Evolutionary conservation across 2,329 filamentous ascomycete species (phyloP).

Genomic region (Cercospora janseana): DNA sequence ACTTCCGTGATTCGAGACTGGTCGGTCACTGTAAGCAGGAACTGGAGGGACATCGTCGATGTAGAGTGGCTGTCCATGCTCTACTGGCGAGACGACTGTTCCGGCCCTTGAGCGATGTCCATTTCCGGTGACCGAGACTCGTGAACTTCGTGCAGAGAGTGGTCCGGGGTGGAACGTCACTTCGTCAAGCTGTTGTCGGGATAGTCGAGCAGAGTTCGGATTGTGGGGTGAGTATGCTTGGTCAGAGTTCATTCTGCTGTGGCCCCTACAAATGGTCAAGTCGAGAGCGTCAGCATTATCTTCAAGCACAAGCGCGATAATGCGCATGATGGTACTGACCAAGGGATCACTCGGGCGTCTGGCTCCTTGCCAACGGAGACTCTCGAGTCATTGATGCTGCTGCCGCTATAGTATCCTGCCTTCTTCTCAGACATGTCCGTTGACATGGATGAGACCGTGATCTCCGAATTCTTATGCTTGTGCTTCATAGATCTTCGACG

Average conservation of each 20-base stretch:
- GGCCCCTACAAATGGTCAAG: constrained; percentile 45
- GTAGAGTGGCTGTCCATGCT: constrained; percentile 18
- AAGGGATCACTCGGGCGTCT: constrained; percentile 61
- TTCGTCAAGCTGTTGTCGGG: constrained; percentile 51
- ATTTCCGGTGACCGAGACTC: constrained; percentile 35
- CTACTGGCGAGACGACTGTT: constrained; percentile 20
- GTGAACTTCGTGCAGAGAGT: constrained; percentile 39
- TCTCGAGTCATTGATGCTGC: constrained; percentile 43
- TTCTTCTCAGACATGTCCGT: constrained; percentile 56
- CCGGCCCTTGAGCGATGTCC: constrained; percentile 24
- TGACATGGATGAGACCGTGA: constrained; percentile 39
- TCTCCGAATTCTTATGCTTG: constrained; percentile 68
- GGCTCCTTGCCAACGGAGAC: constrained; percentile 44
- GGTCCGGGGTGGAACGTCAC: constrained; percentile 32
- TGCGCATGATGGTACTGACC: constrained; percentile 40
- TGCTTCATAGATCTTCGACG: constrained; percentile 54
- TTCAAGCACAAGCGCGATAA: no score
- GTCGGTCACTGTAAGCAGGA: constrained; percentile 11
- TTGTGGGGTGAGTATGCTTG: constrained; percentile 56
- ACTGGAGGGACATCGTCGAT: constrained; percentile 22
- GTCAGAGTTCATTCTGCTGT: constrained; percentile 67
- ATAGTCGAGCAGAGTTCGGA: constrained; percentile 53
- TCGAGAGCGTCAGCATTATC: neutral
- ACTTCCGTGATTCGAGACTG: constrained; percentile 12
- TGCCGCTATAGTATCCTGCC: constrained; percentile 51